Evolutionary conservation across 495 filamentous ascomycete genomes (phyloP), one percentile per base, ranked within the genome.

Genomic region (Amorphotheca resinae): DNA sequence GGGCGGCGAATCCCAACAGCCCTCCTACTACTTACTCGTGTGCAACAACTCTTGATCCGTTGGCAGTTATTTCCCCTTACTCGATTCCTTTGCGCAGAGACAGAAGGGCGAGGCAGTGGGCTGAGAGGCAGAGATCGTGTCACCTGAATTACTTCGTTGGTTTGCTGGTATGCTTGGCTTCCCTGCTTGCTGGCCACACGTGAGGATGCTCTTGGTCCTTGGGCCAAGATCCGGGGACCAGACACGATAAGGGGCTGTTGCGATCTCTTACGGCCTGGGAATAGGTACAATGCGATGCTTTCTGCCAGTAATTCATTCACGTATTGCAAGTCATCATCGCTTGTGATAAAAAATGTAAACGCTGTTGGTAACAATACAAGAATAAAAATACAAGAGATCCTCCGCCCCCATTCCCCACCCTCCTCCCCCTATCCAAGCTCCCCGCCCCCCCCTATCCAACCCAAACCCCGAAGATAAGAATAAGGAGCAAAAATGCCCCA

Each of bases 271-370:
- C 16, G 45, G 37, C 25, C 46, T 50, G 51, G 41, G 41, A 54
- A 50, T 54, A 51, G 41, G 51, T 50, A 47, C 51, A 54, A 50
- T 48, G 40, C 44, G 40, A 48, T 50, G 41, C 44, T 54, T 54
- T 54, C 51, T 54, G 48, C 47, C 44, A 54, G 5, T 50, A 25
- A 16, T 20, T 15, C 15, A 20, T 25, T 23, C 9, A 32, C 8
- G 22, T 42, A 23, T 18, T 37, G 42, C 30, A 18, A 38, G 16
- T 33, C 31, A 15, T 33, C 11, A 12, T 30, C n/a, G n/a, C n/a
- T n/a, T n/a, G n/a, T n/a, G n/a, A n/a, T n/a, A n/a, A n/a, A n/a
- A n/a, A n/a, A n/a, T n/a, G n/a, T n/a, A n/a, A n/a, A n/a, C n/a
- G n/a, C n/a, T n/a, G n/a, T n/a, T n/a, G n/a, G n/a, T n/a, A n/a